These are phyloP conservation scores for Telfairia occidentalis DNA, from an alignment of 331 rosid species.

Conservation along the genomic window DNA sequence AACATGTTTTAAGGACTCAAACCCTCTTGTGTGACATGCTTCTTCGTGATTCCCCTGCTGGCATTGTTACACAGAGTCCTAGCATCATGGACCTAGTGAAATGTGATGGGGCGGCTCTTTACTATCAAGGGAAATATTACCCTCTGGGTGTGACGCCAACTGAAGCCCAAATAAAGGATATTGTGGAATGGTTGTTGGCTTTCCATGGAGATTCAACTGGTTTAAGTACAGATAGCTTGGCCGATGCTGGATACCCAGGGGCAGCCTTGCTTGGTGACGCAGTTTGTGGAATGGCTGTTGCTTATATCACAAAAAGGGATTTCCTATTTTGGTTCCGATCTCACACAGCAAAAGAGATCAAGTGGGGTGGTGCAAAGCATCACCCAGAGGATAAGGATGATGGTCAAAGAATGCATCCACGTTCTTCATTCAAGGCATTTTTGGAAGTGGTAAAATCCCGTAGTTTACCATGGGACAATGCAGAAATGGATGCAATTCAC, in stretches of 20 bases:
- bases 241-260: slow-evolving; percentile 87
- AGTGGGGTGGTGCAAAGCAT: slow-evolving; percentile 99
- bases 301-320: slow-evolving; percentile 66
- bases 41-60: slow-evolving; percentile 82
- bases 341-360: slow-evolving; percentile 79
- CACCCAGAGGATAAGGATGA: slow-evolving; percentile 98
- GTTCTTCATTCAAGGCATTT: slow-evolving; percentile 95
- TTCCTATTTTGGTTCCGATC: slow-evolving; percentile 95
- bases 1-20: slow-evolving; percentile 81
- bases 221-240: slow-evolving; percentile 93
- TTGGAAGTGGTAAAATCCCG: slow-evolving; percentile 95
- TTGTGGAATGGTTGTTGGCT: slow-evolving; percentile 73
- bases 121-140: slow-evolving; percentile 51
- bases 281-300: slow-evolving; percentile 96
- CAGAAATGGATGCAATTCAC: slow-evolving; percentile 99
- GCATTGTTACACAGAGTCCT: slow-evolving; percentile 84
- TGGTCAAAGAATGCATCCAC: slow-evolving; percentile 95
- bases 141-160: slow-evolving; percentile 74
- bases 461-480: slow-evolving; percentile 88
- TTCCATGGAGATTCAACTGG: slow-evolving; percentile 87
- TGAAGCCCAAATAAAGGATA: slow-evolving; percentile 72
- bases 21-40: slow-evolving; percentile 95
- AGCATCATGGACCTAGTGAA: slow-evolving; percentile 82
- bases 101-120: slow-evolving; percentile 94
- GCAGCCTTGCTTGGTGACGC: slow-evolving; percentile 91